Conservation (phyloP, 352 stramenopile species). For the Phytophthora vignae region DNA sequence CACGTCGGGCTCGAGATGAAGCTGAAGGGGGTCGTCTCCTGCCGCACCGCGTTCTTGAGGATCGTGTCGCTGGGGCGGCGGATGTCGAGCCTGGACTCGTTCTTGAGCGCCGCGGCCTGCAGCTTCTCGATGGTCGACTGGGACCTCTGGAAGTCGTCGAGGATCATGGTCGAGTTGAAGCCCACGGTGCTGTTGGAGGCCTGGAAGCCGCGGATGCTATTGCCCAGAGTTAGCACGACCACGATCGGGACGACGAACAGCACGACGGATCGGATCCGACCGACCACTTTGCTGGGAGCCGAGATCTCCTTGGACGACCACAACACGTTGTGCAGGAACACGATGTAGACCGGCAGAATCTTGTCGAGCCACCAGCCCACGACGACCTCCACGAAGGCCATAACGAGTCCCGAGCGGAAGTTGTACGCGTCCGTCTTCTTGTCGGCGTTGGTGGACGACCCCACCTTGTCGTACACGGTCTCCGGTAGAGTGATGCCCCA, state of each 20-base stretch:
- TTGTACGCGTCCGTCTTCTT: constrained; percentile 52
- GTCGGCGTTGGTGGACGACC: constrained; percentile 41
- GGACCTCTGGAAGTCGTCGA: constrained; percentile 51
- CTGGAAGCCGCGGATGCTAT: constrained; percentile 59
- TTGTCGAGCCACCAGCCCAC: constrained; percentile 44
- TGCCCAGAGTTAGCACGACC: constrained; percentile 50
- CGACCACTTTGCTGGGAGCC: constrained; percentile 18
- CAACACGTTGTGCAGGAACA: constrained; percentile 61
- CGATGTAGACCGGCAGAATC: constrained; percentile 47
- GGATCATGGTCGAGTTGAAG: constrained; percentile 53
- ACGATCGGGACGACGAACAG: constrained; percentile 53
- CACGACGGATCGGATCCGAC: constrained; percentile 24
- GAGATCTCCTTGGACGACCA: constrained; percentile 36
- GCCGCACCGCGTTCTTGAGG: constrained; percentile 50
- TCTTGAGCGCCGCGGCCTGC: constrained; percentile 12
- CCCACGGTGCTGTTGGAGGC: constrained; percentile 57
- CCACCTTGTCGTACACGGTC: constrained; percentile 49
- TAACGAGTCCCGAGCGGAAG: constrained; percentile 50
- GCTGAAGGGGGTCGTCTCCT: constrained; percentile 38
- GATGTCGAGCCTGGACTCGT: constrained; percentile 24
- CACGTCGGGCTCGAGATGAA: constrained; percentile 45
- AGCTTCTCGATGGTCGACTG: constrained; percentile 43
- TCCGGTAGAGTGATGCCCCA: constrained; percentile 38
- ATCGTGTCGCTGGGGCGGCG: constrained; percentile 40
- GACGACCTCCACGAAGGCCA: constrained; percentile 55